Conservation (phyloP, 140 eudicot genomes). For the Cichorium intybus region DNA sequence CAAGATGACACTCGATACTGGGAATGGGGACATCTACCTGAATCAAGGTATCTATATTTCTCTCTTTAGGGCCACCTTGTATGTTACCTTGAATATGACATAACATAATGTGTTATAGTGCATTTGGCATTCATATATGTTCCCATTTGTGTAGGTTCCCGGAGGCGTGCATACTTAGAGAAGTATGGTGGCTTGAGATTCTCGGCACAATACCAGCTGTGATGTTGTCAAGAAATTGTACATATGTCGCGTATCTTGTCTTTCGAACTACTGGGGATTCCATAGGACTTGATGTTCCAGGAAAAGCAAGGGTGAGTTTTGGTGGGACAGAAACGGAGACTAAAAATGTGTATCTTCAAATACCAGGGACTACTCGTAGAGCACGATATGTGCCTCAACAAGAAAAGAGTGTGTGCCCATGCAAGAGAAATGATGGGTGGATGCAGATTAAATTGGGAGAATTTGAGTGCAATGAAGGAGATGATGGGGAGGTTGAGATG, state of each 20-base stretch:
- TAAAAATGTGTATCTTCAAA: constrained; percentile 3
- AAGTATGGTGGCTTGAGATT: constrained; percentile 45
- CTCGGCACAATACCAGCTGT: constrained; percentile 14
- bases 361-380: constrained; percentile 2
- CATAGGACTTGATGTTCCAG: constrained; percentile 13
- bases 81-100: no score
- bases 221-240: constrained; percentile 24
- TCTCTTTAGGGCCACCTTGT: not conserved
- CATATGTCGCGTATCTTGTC: no score
- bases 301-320: constrained; percentile 9
- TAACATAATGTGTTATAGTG: no score
- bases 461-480: constrained; percentile 13
- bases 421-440: constrained; percentile 48
- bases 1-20: constrained; percentile 24
- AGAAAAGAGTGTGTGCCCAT: constrained; percentile 2
- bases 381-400: not conserved
- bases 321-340: constrained; percentile 15
- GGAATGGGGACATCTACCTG: constrained; percentile 38
- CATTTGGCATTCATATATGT: not conserved
- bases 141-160: constrained; percentile 26
- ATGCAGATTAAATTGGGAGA: constrained; percentile 46
- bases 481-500: constrained; percentile 35
- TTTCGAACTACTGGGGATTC: constrained; percentile 5
- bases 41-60: constrained; percentile 39
- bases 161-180: constrained; percentile 34